Conservation (phyloP, 2,329 filamentous ascomycete genomes). For the Neocatenulostroma microsporum region DNA sequence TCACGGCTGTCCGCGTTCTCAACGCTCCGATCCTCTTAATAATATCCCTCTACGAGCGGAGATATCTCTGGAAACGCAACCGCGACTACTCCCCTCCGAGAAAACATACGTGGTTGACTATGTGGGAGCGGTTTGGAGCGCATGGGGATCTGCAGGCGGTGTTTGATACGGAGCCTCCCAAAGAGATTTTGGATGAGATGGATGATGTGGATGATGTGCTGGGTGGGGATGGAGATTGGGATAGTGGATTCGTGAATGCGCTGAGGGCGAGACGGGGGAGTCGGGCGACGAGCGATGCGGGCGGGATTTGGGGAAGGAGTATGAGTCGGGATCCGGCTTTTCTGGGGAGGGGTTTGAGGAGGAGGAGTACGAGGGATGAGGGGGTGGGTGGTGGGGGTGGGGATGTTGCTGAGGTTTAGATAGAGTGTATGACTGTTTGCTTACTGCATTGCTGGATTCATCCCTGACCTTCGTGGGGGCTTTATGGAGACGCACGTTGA, state of each 20-base stretch:
- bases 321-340: slow-evolving; percentile 10
- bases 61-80: slow-evolving; percentile 54
- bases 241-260: slow-evolving; percentile 24
- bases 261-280: slow-evolving; percentile 23
- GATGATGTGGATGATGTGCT: slow-evolving; percentile 43
- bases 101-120: slow-evolving; percentile 38
- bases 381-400: neutral
- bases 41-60: slow-evolving; percentile 64
- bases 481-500: too few species aligned
- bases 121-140: slow-evolving; percentile 62
- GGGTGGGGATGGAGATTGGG: slow-evolving; percentile 37
- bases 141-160: slow-evolving; percentile 66
- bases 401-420: slow-evolving; percentile 2
- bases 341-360: slow-evolving; percentile 7
- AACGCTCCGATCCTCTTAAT: slow-evolving; percentile 68
- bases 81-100: slow-evolving; percentile 29
- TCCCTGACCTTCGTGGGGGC: too few species aligned
- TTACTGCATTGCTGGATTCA: too few species aligned
- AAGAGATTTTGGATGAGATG: slow-evolving; percentile 41
- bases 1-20: slow-evolving; percentile 63
- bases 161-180: slow-evolving; percentile 63
- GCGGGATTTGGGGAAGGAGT: slow-evolving; percentile 13
- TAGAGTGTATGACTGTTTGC: too few species aligned
- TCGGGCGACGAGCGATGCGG: slow-evolving; percentile 20
- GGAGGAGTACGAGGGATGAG: slow-evolving; percentile 7